A percentile compares a stretch with the other conserved stretches of the same genome.
Conservation (phyloP, 2,329 filamentous ascomycete genomes). For the Aspergillus flavus region DNA sequence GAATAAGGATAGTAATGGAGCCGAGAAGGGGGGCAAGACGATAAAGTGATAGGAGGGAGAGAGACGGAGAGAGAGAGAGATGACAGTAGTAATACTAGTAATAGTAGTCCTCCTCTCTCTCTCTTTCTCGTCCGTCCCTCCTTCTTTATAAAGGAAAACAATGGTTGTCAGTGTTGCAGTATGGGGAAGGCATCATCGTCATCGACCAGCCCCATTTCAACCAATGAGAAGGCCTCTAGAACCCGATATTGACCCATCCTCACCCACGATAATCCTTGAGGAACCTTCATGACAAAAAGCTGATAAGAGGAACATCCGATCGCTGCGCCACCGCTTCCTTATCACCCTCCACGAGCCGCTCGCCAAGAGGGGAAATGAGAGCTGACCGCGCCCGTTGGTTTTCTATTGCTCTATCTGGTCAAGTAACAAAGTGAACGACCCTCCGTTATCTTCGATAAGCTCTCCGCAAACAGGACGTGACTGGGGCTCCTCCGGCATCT, state of each 20-base stretch:
- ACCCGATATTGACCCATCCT: not conserved
- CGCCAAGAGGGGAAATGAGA: not conserved
- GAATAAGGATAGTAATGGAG: not conserved
- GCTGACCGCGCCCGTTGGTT: constrained; percentile 16
- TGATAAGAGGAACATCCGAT: constrained; percentile 7
- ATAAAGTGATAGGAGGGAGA: not conserved
- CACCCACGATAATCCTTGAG: not conserved
- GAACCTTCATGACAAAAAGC: not conserved
- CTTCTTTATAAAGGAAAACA: not conserved
- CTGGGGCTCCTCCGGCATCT: not conserved
- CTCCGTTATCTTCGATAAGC: constrained; percentile 28
- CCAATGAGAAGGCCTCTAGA: not conserved
- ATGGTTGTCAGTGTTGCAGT: not conserved
- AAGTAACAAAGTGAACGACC: constrained; percentile 20
- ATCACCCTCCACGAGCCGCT: constrained; percentile 7
- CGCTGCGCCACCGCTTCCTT: not conserved
- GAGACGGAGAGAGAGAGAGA: not conserved
- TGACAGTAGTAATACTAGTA: no score
- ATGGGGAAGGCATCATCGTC: not conserved
- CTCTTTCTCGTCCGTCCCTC: not conserved
- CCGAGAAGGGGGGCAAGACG: not conserved
- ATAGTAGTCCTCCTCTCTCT: not conserved
- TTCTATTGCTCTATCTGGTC: constrained; percentile 22
- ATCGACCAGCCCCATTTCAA: not conserved
- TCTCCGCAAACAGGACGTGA: not conserved